phyloP scores from a whole-genome alignment of 208 protist genomes.

The Leishmania martiniquensis region DNA sequence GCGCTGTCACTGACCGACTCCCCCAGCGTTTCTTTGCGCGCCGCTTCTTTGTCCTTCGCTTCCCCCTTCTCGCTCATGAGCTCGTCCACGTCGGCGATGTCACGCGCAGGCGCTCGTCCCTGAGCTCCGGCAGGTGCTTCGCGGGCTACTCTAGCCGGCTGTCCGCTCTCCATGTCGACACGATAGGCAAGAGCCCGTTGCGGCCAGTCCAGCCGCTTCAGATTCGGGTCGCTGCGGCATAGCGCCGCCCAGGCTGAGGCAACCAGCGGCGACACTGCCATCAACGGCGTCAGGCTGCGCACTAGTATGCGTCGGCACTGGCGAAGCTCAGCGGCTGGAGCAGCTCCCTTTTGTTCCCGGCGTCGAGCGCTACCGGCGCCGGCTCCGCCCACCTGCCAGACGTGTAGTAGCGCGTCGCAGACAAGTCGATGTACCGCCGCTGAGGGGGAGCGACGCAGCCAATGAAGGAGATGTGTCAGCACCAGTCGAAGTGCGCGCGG shows the following conservation, averaged over 20 bases:
- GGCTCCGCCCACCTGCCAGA: slow-evolving; percentile 37
- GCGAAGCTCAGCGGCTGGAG: neutral
- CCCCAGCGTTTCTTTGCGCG: neutral
- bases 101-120: neutral
- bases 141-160: too few species aligned
- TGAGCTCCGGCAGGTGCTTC: neutral
- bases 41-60: neutral
- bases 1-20: neutral
- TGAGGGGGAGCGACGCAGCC: slow-evolving; percentile 3
- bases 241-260: slow-evolving; percentile 62
- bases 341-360: neutral
- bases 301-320: neutral
- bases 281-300: neutral
- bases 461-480: slow-evolving; percentile 19
- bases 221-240: slow-evolving; percentile 38
- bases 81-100: slow-evolving; percentile 1
- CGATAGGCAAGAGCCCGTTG: slow-evolving; percentile 14
- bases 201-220: slow-evolving; percentile 39
- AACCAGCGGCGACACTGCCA: slow-evolving; percentile 32
- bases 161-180: neutral
- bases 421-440: slow-evolving; percentile 12
- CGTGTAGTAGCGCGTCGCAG: slow-evolving; percentile 55
- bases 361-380: neutral
- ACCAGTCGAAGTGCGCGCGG: slow-evolving; percentile 16
- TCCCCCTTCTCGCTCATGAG: slow-evolving; percentile 18